These are phyloP conservation scores for Pinus tabuliformis DNA, from an alignment of 75 land plant genomes.

Conservation along the genomic window DNA sequence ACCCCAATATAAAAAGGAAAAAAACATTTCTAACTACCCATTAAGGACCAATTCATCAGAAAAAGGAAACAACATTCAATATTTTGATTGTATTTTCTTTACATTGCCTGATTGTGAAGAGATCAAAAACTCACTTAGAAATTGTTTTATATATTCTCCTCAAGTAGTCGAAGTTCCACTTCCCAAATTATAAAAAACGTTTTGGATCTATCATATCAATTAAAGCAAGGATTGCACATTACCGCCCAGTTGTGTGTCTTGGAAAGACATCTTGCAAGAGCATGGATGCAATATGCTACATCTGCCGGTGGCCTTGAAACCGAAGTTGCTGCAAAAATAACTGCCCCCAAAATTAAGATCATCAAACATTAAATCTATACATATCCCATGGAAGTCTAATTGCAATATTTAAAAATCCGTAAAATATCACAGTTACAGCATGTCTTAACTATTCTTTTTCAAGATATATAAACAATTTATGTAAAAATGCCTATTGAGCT, in stretches of 20 bases:
- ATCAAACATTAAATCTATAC: slow-evolving; percentile 2
- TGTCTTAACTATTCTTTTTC: no score
- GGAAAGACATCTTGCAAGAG: slow-evolving; percentile 84
- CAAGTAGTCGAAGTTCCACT: neutral
- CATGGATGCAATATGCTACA: slow-evolving; percentile 97
- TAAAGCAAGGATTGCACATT: slow-evolving; percentile 12
- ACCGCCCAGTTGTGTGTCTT: slow-evolving; percentile 99
- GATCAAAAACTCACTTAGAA: neutral
- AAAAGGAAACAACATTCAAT: neutral
- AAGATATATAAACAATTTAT: no score
- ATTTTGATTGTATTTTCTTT: neutral
- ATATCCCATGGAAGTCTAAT: no score
- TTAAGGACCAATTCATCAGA: neutral
- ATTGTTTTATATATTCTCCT: neutral
- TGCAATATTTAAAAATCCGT: no score
- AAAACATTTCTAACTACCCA: neutral
- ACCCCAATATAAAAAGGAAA: neutral
- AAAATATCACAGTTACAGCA: no score
- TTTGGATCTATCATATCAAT: no score
- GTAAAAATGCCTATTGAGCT: no score
- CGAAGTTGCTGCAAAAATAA: slow-evolving; percentile 79
- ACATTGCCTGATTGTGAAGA: neutral
- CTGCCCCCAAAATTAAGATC: slow-evolving; percentile 43
- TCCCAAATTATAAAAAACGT: neutral
- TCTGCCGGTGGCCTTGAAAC: slow-evolving; percentile 92